phyloP scores from a whole-genome alignment of 139 green algal species.

The Mychonastes homosphaera region DNA sequence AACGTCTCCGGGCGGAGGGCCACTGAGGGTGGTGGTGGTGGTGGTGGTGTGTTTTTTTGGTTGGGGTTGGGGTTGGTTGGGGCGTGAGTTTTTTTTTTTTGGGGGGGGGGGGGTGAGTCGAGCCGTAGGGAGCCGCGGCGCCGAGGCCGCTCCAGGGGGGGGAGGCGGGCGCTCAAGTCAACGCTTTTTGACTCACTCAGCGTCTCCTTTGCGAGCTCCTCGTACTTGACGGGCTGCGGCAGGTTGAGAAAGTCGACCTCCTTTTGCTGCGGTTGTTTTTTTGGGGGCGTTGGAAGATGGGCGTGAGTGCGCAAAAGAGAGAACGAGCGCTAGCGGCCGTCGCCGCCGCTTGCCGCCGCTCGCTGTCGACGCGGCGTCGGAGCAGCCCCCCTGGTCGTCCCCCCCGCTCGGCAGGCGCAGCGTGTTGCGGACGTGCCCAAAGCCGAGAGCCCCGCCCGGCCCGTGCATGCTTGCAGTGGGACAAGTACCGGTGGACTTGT shows the following conservation, averaged over 20 bases:
- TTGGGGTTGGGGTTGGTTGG: not conserved
- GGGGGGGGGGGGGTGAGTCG: too few relatives aligned
- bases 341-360: too few relatives aligned
- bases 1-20: constrained; percentile 93
- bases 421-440: too few relatives aligned
- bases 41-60: too few relatives aligned
- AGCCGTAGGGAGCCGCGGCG: not conserved
- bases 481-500: not conserved
- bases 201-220: constrained; percentile 85
- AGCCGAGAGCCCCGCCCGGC: too few relatives aligned
- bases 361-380: too few relatives aligned
- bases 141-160: not conserved
- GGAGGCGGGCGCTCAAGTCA: not conserved
- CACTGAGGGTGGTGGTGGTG: constrained; percentile 53
- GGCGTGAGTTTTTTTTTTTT: too few relatives aligned
- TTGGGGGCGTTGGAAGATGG: not conserved
- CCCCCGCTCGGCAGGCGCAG: too few relatives aligned
- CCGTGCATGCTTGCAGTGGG: not conserved
- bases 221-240: constrained; percentile 80
- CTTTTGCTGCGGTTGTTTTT: constrained; percentile 10
- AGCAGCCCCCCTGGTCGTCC: too few relatives aligned
- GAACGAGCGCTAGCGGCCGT: too few relatives aligned
- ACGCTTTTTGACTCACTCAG: constrained; percentile 49
- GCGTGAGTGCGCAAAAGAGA: too few relatives aligned
- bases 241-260: constrained; percentile 46